Conservation (phyloP, 768 basidiomycete species). For the Xerocomellus dryophilus region DNA sequence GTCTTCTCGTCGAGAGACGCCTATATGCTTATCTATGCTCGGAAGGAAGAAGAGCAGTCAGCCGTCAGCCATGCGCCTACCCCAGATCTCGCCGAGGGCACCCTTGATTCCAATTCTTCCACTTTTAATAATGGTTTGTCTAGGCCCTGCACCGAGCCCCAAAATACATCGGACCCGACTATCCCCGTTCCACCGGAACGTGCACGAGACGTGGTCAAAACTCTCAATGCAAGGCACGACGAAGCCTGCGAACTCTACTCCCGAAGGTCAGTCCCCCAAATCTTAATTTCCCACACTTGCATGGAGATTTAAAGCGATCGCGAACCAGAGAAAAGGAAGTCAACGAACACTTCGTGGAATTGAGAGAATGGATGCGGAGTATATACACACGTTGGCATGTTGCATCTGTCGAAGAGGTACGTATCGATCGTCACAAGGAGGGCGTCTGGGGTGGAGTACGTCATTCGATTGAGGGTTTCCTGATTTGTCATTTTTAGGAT, state of each 20-base stretch:
- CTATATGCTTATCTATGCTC: conserved; percentile 92
- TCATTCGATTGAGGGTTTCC: conserved; percentile 9
- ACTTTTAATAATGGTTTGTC: conserved; percentile 21
- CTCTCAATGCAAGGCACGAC: conserved; percentile 55
- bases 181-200: conserved; percentile 49
- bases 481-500: conserved; percentile 37
- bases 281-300: conserved; percentile 11
- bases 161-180: conserved; percentile 9
- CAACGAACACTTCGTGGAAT: conserved; percentile 44
- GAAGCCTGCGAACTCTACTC: conserved; percentile 49
- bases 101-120: conserved; percentile 14
- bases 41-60: conserved; percentile 32
- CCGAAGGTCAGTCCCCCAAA: conserved; percentile 40
- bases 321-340: conserved; percentile 42
- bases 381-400: conserved; percentile 66
- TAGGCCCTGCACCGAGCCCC: conserved; percentile 11
- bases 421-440: conserved; percentile 10
- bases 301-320: conserved; percentile 16
- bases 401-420: conserved; percentile 46
- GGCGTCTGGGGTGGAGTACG: conserved; percentile 5
- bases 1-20: conserved; percentile 77
- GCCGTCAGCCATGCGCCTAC: conserved; percentile 14
- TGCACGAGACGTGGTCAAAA: conserved; percentile 51
- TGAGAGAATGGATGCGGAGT: conserved; percentile 51
- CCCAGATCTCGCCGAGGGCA: conserved; percentile 16